A percentile compares a stretch with the other conserved stretches of the same genome.
These are phyloP conservation scores for Seiridium unicorne DNA, from an alignment of 2,329 filamentous ascomycete species.

Conservation along the genomic window DNA sequence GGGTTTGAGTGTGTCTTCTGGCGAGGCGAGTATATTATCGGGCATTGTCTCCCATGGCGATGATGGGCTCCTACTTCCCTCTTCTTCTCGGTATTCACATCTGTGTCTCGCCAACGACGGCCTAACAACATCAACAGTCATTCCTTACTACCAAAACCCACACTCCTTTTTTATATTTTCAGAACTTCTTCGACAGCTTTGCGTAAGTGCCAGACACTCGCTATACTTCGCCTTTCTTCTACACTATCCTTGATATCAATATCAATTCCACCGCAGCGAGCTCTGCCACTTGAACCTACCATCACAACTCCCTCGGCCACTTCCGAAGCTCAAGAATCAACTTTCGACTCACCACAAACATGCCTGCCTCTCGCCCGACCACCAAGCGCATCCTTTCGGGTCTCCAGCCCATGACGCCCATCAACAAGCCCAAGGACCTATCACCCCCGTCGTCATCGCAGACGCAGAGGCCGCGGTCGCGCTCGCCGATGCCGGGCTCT, in stretches of 20 bases:
- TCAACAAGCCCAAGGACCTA: neutral
- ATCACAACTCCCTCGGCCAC: neutral
- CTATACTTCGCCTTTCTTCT: neutral
- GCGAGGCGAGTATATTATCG: conserved; percentile 1
- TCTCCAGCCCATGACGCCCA: conserved; percentile 3
- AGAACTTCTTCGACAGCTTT: neutral
- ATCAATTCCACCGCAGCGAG: neutral
- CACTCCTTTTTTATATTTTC: neutral
- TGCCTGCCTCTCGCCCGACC: neutral
- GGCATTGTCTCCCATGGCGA: neutral
- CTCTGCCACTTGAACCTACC: neutral
- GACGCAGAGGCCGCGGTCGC: neutral
- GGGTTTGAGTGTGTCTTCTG: neutral
- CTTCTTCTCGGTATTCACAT: conserved; percentile 1
- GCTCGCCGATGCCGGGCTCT: conserved; percentile 3
- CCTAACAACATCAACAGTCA: neutral
- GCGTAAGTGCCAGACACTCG: conserved; percentile 1
- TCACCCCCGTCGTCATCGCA: neutral
- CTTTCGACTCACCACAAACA: neutral
- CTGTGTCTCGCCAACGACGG: neutral
- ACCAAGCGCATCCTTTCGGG: conserved; percentile 6
- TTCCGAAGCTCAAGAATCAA: no score
- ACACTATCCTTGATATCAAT: neutral
- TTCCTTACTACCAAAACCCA: neutral
- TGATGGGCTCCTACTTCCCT: neutral